These are phyloP conservation scores for Pseudognaphalium luteoalbum DNA, from an alignment of 129 eudicot species.

Conservation along the genomic window DNA sequence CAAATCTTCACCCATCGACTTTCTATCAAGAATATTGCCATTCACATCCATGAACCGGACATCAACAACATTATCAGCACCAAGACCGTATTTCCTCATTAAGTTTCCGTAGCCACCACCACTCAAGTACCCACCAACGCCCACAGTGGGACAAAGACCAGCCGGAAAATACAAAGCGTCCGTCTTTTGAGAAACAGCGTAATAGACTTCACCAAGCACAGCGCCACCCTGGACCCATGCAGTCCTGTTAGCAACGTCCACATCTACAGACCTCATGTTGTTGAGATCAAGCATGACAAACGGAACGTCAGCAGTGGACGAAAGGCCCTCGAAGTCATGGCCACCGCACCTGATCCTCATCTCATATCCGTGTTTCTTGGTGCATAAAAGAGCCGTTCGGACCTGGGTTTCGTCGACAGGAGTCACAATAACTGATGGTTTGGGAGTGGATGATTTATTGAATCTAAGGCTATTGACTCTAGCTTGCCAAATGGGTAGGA, in stretches of 20 bases:
- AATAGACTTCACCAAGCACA: conserved; percentile 21
- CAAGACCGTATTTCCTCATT: conserved; percentile 24
- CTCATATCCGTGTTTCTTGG: conserved; percentile 7
- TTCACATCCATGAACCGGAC: conserved; percentile 27
- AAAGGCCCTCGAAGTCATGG: too few species aligned
- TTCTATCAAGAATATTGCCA: conserved; percentile 18
- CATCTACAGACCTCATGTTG: conserved; percentile 11
- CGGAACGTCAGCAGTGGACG: conserved; percentile 16
- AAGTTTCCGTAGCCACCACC: conserved; percentile 34
- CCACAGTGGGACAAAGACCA: conserved; percentile 25
- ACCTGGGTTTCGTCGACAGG: conserved; percentile 20
- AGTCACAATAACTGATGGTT: conserved; percentile 29
- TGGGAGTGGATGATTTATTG: not conserved
- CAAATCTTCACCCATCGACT: conserved; percentile 31
- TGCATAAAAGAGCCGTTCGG: conserved; percentile 1
- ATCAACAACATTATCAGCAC: conserved; percentile 19
- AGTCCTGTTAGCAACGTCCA: conserved; percentile 17
- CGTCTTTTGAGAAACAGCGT: conserved; percentile 7
- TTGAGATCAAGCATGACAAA: conserved; percentile 37
- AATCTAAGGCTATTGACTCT: conserved; percentile 1
- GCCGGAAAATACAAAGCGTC: conserved; percentile 25
- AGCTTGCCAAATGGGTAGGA: conserved; percentile 3
- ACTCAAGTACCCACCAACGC: conserved; percentile 17
- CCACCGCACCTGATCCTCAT: conserved; percentile 27
- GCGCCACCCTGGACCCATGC: conserved; percentile 13